Evolutionary conservation across 352 stramenopile genomes (phyloP).

Genomic region (Globisporangium barbulae): DNA sequence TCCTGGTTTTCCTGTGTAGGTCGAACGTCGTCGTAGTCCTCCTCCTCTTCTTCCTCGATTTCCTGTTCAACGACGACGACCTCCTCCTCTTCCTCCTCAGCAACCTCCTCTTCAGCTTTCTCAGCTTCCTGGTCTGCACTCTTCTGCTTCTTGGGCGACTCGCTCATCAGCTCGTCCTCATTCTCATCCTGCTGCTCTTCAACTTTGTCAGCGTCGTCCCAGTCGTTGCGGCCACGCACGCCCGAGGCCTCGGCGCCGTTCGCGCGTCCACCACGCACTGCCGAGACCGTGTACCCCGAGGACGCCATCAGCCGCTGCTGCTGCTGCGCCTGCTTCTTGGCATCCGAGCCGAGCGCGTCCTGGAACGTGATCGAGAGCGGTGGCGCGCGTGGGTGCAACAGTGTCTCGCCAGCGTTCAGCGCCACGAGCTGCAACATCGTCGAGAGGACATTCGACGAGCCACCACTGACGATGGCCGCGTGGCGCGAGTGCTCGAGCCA

Average conservation of each 20-base stretch:
- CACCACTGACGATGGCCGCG: constrained; percentile 17
- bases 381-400: constrained; percentile 69
- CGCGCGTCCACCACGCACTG: not conserved
- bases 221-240: constrained; percentile 37
- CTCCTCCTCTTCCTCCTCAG: constrained; percentile 16
- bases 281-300: not conserved
- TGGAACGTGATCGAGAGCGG: constrained; percentile 62
- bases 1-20: not conserved
- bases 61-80: constrained; percentile 55
- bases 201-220: constrained; percentile 26
- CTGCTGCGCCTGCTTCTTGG: constrained; percentile 8
- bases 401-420: constrained; percentile 57
- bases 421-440: constrained; percentile 48
- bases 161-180: constrained; percentile 10
- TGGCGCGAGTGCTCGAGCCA: constrained; percentile 34
- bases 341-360: constrained; percentile 22
- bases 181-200: constrained; percentile 6
- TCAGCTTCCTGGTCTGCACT: constrained; percentile 18
- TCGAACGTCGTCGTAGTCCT: constrained; percentile 17
- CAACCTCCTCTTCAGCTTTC: constrained; percentile 24
- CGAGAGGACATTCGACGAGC: constrained; percentile 24
- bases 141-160: constrained; percentile 25
- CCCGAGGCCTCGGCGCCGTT: constrained; percentile 10
- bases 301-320: constrained; percentile 6
- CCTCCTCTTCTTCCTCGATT: constrained; percentile 40